A percentile compares a stretch with the other conserved stretches of the same genome.
These are phyloP conservation scores for Berkeleyomyces rouxiae DNA, from an alignment of 2,329 filamentous ascomycete species.

Conservation along the genomic window DNA sequence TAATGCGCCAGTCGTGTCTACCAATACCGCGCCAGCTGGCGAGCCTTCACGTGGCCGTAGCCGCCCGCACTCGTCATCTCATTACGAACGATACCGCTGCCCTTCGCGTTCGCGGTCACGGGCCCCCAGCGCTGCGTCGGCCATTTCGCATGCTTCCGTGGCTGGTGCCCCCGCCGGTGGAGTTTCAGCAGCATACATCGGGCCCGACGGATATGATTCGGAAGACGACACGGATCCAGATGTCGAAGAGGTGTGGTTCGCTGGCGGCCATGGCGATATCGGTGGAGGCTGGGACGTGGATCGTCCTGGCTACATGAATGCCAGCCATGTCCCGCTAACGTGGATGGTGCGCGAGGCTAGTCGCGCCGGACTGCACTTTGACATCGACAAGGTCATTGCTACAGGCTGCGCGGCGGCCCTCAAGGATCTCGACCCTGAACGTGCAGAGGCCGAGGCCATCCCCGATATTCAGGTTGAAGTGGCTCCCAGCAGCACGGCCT, in stretches of 20 bases:
- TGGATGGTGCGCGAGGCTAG: constrained; percentile 51
- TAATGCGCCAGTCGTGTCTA: background rate
- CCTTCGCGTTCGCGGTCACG: constrained; percentile 21
- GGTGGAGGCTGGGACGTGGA: constrained; percentile 53
- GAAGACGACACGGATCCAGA: constrained; percentile 44
- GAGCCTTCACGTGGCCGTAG: constrained; percentile 1
- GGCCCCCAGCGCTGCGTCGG: background rate
- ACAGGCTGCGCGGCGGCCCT: constrained; percentile 40
- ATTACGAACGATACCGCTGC: constrained; percentile 17
- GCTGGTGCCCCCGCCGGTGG: background rate
- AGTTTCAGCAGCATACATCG: background rate
- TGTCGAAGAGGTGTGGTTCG: constrained; percentile 67
- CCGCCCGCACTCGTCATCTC: constrained; percentile 6
- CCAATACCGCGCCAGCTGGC: constrained; percentile 6
- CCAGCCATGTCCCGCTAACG: constrained; percentile 51
- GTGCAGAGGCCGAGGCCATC: constrained; percentile 11
- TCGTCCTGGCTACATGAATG: constrained; percentile 38
- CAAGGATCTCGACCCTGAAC: constrained; percentile 6
- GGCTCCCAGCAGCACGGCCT: constrained; percentile 14
- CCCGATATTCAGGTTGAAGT: constrained; percentile 23
- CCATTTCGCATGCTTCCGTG: background rate
- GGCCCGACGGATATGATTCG: constrained; percentile 24
- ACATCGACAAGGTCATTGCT: constrained; percentile 47
- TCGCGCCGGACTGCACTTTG: constrained; percentile 52
- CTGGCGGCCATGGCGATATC: constrained; percentile 63